Base-by-base conservation (phyloP, 257 asterid species). In the Agastache rugosa region DNA sequence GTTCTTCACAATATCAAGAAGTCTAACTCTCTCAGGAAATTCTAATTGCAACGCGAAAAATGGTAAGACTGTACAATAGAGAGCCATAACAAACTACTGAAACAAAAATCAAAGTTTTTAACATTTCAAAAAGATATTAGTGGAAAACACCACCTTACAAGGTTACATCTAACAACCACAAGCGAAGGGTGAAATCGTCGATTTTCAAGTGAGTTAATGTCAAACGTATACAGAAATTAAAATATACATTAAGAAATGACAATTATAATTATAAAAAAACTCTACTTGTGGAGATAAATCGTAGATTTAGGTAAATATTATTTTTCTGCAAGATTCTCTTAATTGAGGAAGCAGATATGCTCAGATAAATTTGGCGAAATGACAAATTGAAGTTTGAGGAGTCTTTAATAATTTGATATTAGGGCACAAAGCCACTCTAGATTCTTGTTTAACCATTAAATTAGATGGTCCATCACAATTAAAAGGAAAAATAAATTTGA, bases 301-400 rank as follows among this genome's bases (percentile, higher is more conserved):
- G 70, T 70, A 65, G 80, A 77, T 78, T 86, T 81, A 81, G 89
- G 89, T 80, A 80, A 15, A 77, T 67, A 69, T 82, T 62, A 78
- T 81, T 58, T 14, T 88, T 75, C 83, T 75, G 81, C 47, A 73
- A 67, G 83, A 84, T 88, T 87, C 74, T 82, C 69, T 75, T 47
- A 67, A 48, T 66, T 75, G 82, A 74, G 74, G 69, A 84, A 74
- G 81, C 78, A 86, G 90, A 82, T 88, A 68, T 83, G 92, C 76
- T 81, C 82, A 74, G 76, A 75, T 73, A 87, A 70, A 85, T 79
- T 82, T 72, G 83, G 92, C 70, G 85, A 87, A 83, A 71, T 82
- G 84, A 85, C 89, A 83, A 82, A 64, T 82, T 56, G 54, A 81
- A 78, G 53, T 72, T 74, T 72, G 61, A 81, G 70, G 78, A 80